Percentiles rank a stretch among this genome's conserved stretches.
phyloP scores from a whole-genome alignment of 2,329 filamentous ascomycete species.

The Fusarium hostae region DNA sequence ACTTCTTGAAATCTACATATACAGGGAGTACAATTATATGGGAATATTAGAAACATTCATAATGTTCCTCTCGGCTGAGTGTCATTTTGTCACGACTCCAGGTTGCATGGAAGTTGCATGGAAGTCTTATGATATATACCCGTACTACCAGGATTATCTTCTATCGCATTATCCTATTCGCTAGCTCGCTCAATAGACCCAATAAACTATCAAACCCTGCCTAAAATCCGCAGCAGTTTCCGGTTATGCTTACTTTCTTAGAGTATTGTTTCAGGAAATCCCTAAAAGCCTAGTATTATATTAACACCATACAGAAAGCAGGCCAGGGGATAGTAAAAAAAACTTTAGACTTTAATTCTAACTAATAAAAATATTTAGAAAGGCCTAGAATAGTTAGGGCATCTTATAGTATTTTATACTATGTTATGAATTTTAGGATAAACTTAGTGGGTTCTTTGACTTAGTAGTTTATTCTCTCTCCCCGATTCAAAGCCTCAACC shows the following conservation, averaged over 20 bases:
- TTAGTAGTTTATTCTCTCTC: neutral
- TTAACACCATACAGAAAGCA: too few relatives aligned
- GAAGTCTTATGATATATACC: neutral
- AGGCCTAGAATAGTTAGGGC: too few relatives aligned
- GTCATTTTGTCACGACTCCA: neutral
- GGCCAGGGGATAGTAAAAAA: neutral
- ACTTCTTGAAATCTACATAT: neutral
- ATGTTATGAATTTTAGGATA: too few relatives aligned
- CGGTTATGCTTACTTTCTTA: neutral
- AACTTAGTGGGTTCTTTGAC: neutral
- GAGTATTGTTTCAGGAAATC: neutral
- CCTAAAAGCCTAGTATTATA: neutral
- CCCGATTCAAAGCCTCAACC: neutral
- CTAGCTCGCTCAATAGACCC: neutral
- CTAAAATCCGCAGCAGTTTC: neutral
- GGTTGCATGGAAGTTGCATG: neutral
- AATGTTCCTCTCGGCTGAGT: neutral
- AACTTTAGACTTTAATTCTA: neutral
- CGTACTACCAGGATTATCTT: neutral
- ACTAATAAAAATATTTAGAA: neutral
- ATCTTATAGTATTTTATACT: neutral
- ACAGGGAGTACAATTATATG: rapidly evolving
- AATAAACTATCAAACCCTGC: neutral
- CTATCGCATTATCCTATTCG: neutral
- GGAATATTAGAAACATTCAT: rapidly evolving